phyloP scores from a whole-genome alignment of 352 stramenopile species.

The Globisporangium splendens region DNA sequence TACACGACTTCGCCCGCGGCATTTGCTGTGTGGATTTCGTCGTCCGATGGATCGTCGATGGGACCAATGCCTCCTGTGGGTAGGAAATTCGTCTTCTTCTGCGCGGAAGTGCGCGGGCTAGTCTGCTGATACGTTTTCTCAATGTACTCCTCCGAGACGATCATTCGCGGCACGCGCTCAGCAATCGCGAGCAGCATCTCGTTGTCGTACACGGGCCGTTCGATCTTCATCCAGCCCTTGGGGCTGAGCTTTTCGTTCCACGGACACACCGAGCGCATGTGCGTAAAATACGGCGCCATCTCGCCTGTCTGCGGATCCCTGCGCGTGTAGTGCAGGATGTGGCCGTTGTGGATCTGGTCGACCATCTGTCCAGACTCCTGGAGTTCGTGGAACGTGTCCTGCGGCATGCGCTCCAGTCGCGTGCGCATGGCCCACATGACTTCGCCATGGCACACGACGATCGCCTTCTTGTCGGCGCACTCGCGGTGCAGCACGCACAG shows the following conservation, averaged over 20 bases:
- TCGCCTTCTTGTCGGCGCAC: constrained; percentile 68
- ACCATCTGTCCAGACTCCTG: constrained; percentile 83
- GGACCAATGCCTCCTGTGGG: background rate
- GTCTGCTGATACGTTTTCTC: constrained; percentile 73
- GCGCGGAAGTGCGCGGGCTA: constrained; percentile 11
- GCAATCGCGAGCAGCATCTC: constrained; percentile 82
- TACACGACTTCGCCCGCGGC: constrained; percentile 11
- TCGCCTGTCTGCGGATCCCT: constrained; percentile 64
- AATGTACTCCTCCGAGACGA: constrained; percentile 87
- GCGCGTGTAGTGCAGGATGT: constrained; percentile 87
- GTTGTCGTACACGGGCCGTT: constrained; percentile 87
- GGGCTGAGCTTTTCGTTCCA: constrained; percentile 89
- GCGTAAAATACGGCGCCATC: constrained; percentile 84
- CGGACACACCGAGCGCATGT: constrained; percentile 86
- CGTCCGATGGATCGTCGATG: constrained; percentile 3
- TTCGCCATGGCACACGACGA: constrained; percentile 86
- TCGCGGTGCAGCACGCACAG: constrained; percentile 79
- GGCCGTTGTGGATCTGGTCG: constrained; percentile 88
- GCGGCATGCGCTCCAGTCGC: constrained; percentile 83
- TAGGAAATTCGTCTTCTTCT: constrained; percentile 15
- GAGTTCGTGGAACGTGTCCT: constrained; percentile 85
- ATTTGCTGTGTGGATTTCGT: background rate
- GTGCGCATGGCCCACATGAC: constrained; percentile 90
- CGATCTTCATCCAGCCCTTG: constrained; percentile 88
- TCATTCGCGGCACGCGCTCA: constrained; percentile 83